Base-by-base conservation (phyloP, 2,329 filamentous ascomycete genomes). In the Scedosporium boydii region DNA sequence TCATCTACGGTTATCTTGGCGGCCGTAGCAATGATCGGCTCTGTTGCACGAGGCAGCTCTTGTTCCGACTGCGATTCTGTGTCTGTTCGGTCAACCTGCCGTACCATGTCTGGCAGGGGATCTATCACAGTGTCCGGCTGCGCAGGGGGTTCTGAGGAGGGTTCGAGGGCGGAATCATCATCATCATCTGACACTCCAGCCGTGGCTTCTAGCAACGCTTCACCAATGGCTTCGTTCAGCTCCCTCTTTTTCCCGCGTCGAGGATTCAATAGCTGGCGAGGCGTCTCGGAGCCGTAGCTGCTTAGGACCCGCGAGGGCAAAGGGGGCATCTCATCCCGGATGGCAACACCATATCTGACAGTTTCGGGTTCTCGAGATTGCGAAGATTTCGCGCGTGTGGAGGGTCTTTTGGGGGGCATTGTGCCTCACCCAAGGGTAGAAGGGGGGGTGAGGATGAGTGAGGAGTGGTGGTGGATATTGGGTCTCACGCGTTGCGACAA, bases 261-360 rank as follows among this genome's bases (percentile, higher is more conserved):
- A n/a, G 64, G 64, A 55, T 68, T 68, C 26, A 65, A 65, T n/a
- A 69, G 63, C 51, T 60, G 62, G 14, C 63, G 63, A 44, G 61
- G 61, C 16, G 66, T 64, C n/a, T 67, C 63, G 10, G 67, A 67
- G 44, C 68, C 68, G 51, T 69, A 69, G 3, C 64, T 67, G 9
- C 66, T 68, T 60, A 64, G 65, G 29, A 66, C 61, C 16, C 68
- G 63, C 6, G 68, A 60, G 16, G 67, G 62, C 38, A 69, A 44
- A 14, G 66, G 65, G 23, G 67, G 68, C 14, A 69, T 64, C 18
- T 66, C 62, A 14, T 65, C 59, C 9, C 56, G 61, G 27, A 69
- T 64, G 58, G 67, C 68, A 53, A 66, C 64, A 23, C 66, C 64
- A 41, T 29, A 58, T 59, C 42, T 58, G 10, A 26, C 42, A 48